A percentile compares a stretch with the other conserved stretches of the same genome.
phyloP scores from a whole-genome alignment of 257 asterid species.

The Solanum tarijense region DNA sequence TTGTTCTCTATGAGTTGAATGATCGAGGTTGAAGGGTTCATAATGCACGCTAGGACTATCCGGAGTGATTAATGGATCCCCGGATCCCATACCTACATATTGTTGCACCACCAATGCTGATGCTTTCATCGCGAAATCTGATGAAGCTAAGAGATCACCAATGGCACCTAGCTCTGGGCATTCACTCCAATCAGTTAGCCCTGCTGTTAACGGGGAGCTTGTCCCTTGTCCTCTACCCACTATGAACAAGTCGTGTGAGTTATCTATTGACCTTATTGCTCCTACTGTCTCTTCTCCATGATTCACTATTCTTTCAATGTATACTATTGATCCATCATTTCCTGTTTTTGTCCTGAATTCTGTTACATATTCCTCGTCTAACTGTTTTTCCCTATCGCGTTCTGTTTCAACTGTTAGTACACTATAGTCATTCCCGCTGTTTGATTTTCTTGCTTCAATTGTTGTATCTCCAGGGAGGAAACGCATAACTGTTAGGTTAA shows the following conservation, averaged over 20 bases:
- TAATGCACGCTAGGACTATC: constrained; percentile 34
- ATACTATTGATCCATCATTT: constrained; percentile 29
- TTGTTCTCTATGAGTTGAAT: constrained; percentile 7
- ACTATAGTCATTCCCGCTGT: constrained; percentile 11
- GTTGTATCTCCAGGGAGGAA: constrained; percentile 37
- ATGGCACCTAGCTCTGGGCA: constrained; percentile 93
- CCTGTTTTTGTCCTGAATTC: constrained; percentile 40
- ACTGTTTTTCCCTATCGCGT: constrained; percentile 35
- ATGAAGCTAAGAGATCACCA: constrained; percentile 80
- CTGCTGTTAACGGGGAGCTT: constrained; percentile 60
- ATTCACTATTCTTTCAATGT: constrained; percentile 41
- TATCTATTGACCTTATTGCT: constrained; percentile 48
- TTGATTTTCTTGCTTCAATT: neutral
- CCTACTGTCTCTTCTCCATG: constrained; percentile 91
- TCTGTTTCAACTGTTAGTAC: constrained; percentile 31
- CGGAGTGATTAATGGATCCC: constrained; percentile 29
- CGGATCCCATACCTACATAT: constrained; percentile 47
- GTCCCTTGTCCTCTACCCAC: constrained; percentile 81
- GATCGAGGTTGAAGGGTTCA: constrained; percentile 13
- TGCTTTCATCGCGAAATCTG: constrained; percentile 66
- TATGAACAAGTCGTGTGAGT: constrained; percentile 51
- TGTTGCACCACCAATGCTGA: constrained; percentile 91
- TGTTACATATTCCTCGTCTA: constrained; percentile 52
- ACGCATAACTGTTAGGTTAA: constrained; percentile 47
- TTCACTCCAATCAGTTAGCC: constrained; percentile 94